These are phyloP conservation scores for Helenozyma baotianmanensis DNA, from an alignment of 805 yeast genomes.

Conservation along the genomic window DNA sequence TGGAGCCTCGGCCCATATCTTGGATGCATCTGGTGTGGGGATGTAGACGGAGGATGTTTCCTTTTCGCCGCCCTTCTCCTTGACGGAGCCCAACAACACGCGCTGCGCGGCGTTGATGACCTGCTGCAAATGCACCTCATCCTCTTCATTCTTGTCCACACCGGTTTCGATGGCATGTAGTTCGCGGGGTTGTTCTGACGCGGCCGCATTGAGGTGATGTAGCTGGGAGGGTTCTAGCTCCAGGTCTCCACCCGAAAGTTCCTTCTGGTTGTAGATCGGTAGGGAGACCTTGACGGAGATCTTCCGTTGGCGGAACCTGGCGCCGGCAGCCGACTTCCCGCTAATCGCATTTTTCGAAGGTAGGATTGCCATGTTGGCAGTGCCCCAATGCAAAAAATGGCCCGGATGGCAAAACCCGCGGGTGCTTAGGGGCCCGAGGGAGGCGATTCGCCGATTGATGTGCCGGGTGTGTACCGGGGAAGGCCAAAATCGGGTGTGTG, in stretches of 20 bases:
- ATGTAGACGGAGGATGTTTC: conserved; percentile 55
- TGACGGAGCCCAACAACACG: conserved; percentile 41
- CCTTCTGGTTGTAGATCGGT: conserved; percentile 70
- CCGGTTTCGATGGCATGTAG: conserved; percentile 91
- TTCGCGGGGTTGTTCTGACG: conserved; percentile 78
- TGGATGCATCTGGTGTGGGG: conserved; percentile 95
- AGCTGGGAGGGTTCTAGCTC: conserved; percentile 42
- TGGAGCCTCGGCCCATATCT: conserved; percentile 70
- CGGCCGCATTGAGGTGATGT: conserved; percentile 35
- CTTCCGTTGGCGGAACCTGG: conserved; percentile 90
- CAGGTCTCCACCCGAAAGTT: conserved; percentile 70
- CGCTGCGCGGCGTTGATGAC: conserved; percentile 79
- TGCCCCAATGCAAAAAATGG: no score
- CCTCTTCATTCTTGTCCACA: conserved; percentile 96
- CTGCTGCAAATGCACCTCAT: conserved; percentile 90
- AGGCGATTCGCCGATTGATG: no score
- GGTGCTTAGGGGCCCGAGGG: no score
- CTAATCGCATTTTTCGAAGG: conserved; percentile 33
- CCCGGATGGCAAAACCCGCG: no score
- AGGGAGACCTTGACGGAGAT: conserved; percentile 87
- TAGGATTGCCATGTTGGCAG: conserved; percentile 33
- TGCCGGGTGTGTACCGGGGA: no score
- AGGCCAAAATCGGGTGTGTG: no score
- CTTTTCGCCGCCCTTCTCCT: conserved; percentile 23
- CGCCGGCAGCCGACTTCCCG: conserved; percentile 40